These are phyloP conservation scores for Tilletiaria anomala DNA, from an alignment of 1,284 basidiomycete genomes.

Conservation along the genomic window DNA sequence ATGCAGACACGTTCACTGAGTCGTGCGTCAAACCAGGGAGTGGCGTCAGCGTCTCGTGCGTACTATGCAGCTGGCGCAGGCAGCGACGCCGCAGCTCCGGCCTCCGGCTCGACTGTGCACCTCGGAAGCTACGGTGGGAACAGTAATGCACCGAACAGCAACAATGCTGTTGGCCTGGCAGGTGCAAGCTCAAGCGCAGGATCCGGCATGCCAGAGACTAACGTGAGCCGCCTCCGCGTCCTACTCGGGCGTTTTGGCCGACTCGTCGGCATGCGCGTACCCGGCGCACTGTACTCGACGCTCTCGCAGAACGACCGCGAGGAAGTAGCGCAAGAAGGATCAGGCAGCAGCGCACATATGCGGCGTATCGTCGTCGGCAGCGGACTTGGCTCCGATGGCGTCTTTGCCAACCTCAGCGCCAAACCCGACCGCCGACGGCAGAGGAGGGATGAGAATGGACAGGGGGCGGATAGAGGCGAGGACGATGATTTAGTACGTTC, in stretches of 20 bases:
- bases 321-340: neutral
- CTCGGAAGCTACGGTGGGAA: too few species aligned
- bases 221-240: too few species aligned
- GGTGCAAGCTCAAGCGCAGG: too few species aligned
- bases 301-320: constrained; percentile 9
- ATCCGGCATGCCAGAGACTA: too few species aligned
- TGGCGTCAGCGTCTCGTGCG: too few species aligned
- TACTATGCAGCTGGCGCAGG: too few species aligned
- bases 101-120: too few species aligned
- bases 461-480: constrained; percentile 46
- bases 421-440: constrained; percentile 52
- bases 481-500: constrained; percentile 59
- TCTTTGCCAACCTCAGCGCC: constrained; percentile 87
- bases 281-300: constrained; percentile 27
- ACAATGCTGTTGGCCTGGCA: too few species aligned
- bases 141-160: too few species aligned
- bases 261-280: constrained; percentile 35
- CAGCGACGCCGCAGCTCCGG: too few species aligned
- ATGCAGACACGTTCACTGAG: too few species aligned
- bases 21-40: too few species aligned
- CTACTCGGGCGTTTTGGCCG: constrained; percentile 29
- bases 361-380: constrained; percentile 46
- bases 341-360: constrained; percentile 2
- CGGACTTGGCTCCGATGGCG: constrained; percentile 76
- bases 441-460: neutral